A percentile compares a stretch with the other conserved stretches of the same genome.
These are phyloP conservation scores for Verticillium tricorpus DNA, from an alignment of 2,329 filamentous ascomycete genomes.

Conservation along the genomic window DNA sequence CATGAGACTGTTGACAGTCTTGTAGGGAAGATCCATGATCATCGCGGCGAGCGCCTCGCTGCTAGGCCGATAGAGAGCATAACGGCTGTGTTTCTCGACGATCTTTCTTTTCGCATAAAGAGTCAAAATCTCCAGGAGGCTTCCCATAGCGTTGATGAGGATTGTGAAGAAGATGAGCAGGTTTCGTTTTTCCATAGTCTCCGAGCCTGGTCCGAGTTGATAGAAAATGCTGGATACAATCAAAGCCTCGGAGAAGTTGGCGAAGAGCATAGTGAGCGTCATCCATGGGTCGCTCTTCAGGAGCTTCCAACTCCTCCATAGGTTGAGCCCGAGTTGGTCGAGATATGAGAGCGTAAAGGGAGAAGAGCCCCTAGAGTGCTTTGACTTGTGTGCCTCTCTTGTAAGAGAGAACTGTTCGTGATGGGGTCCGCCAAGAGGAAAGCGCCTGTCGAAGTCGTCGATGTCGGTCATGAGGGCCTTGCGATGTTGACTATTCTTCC, in stretches of 20 bases:
- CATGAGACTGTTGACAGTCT: conserved; percentile 19
- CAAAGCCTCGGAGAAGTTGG: conserved; percentile 42
- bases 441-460: conserved; percentile 17
- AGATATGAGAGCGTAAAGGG: conserved; percentile 42
- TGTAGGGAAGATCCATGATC: conserved; percentile 29
- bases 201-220: conserved; percentile 34
- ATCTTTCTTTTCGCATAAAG: conserved; percentile 31
- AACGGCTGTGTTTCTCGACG: conserved; percentile 34
- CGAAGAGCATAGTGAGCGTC: conserved; percentile 32
- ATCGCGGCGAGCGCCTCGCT: conserved; percentile 23
- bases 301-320: conserved; percentile 33
- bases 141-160: conserved; percentile 45
- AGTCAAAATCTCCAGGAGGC: conserved; percentile 30
- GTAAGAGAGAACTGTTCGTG: conserved; percentile 6
- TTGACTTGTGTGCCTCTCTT: conserved; percentile 10
- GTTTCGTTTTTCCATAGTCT: conserved; percentile 40
- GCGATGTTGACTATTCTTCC: conserved; percentile 19
- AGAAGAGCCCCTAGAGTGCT: conserved; percentile 33
- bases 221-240: conserved; percentile 37
- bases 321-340: conserved; percentile 41
- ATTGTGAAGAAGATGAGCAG: conserved; percentile 49
- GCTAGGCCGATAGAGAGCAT: conserved; percentile 33
- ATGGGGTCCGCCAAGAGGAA: conserved; percentile 7
- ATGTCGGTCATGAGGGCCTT: conserved; percentile 22
- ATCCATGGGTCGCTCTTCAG: conserved; percentile 34